Conservation (phyloP, 257 asterid species). For the Plantago major region DNA sequence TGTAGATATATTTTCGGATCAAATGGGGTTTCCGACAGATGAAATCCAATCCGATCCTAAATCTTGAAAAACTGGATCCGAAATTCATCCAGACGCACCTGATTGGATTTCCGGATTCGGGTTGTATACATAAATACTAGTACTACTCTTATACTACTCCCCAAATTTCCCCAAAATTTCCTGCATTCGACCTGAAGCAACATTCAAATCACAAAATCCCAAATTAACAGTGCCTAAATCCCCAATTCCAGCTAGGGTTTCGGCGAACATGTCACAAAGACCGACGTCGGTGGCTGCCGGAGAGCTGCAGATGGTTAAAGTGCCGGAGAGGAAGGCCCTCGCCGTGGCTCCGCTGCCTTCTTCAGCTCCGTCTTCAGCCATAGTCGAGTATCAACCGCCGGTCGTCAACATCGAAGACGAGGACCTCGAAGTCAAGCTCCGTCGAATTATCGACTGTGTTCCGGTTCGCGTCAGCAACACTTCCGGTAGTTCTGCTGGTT, state of each 20-base stretch:
- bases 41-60: too few relatives aligned
- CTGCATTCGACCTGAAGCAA: not conserved
- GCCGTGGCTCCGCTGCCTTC: conserved; percentile 52
- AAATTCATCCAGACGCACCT: too few relatives aligned
- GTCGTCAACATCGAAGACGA: conserved; percentile 72
- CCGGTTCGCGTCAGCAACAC: conserved; percentile 95
- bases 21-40: too few relatives aligned
- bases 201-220: conserved; percentile 18
- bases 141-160: too few relatives aligned
- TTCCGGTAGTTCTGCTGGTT: conserved; percentile 98
- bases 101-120: too few relatives aligned
- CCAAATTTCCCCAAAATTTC: not conserved
- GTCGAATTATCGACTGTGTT: conserved; percentile 88
- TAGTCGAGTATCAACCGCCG: conserved; percentile 71
- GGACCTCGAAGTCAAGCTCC: conserved; percentile 90
- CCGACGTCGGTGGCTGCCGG: conserved; percentile 51
- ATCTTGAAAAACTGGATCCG: too few relatives aligned
- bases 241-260: not conserved
- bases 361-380: conserved; percentile 48
- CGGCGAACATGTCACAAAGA: conserved; percentile 50
- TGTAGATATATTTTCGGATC: too few relatives aligned
- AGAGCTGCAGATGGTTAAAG: conserved; percentile 58
- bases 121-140: too few relatives aligned
- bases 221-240: too few relatives aligned
- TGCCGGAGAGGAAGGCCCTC: conserved; percentile 29